These are phyloP conservation scores for Penicillium hesseltinei DNA, from an alignment of 2,329 filamentous ascomycete species.

Conservation along the genomic window DNA sequence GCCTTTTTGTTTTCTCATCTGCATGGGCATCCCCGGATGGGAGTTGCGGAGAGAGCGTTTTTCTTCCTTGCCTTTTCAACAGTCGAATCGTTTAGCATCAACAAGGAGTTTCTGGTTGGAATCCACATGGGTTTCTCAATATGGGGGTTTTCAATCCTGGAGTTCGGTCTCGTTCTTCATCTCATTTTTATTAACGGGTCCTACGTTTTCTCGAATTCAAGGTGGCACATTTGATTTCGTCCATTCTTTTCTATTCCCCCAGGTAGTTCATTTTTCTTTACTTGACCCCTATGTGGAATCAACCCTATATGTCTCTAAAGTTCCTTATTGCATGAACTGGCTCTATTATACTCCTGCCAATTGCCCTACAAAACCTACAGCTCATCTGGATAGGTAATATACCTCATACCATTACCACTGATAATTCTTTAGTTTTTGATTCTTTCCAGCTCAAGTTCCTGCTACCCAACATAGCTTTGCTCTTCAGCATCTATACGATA, in stretches of 20 bases:
- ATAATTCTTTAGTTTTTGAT: neutral
- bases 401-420: neutral
- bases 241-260: neutral
- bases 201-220: slow-evolving; percentile 1
- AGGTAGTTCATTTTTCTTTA: neutral
- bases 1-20: neutral
- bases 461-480: neutral
- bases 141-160: slow-evolving; percentile 4
- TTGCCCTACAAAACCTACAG: neutral
- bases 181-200: slow-evolving; percentile 4
- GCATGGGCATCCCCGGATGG: slow-evolving; percentile 5
- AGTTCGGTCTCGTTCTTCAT: slow-evolving; percentile 10
- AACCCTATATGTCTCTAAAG: neutral
- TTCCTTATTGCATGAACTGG: neutral
- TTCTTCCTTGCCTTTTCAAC: neutral
- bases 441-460: neutral
- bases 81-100: slow-evolving; percentile 14
- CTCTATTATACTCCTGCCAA: too few species aligned
- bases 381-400: neutral
- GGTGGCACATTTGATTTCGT: neutral
- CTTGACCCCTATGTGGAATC: neutral
- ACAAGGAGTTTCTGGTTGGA: slow-evolving; percentile 14
- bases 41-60: slow-evolving; percentile 1
- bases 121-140: slow-evolving; percentile 7
- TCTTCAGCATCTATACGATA: neutral